Evolutionary conservation across 73 alveolate genomes (phyloP).

Genomic region (Breviolum minutum): DNA sequence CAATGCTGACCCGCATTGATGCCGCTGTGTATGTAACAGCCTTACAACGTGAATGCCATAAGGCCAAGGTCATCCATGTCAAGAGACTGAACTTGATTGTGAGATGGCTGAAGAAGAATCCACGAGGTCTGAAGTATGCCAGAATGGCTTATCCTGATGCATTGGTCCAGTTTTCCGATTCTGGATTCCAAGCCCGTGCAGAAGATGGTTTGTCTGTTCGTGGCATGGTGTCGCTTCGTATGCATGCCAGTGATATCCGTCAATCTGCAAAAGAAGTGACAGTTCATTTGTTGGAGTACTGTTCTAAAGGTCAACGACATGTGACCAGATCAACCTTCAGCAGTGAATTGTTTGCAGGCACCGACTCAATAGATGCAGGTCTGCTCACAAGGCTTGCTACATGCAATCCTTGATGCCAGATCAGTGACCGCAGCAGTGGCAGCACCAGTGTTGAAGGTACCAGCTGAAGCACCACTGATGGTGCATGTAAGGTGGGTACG

Average conservation of each 20-base stretch:
- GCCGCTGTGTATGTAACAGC: neutral
- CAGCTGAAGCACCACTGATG: neutral
- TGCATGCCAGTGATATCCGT: neutral
- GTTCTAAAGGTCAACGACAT: neutral
- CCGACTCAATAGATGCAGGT: neutral
- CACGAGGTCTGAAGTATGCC: neutral
- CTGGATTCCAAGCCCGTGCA: neutral
- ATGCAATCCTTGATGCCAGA: neutral
- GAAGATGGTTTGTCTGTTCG: neutral
- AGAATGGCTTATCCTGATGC: neutral
- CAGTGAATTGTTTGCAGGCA: neutral
- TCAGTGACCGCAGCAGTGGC: neutral
- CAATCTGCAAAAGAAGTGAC: neutral
- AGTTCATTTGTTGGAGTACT: neutral
- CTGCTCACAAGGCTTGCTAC: neutral
- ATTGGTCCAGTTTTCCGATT: neutral
- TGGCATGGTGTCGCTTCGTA: neutral
- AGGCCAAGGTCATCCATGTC: neutral
- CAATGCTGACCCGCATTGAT: neutral
- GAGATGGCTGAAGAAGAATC: neutral
- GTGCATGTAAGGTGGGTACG: constrained; percentile 6
- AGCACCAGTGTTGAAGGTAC: neutral
- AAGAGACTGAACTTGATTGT: neutral
- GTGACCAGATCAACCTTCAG: neutral
- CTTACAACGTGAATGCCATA: neutral